Evolutionary conservation across 2,329 filamentous ascomycete species (phyloP).

Genomic region (Diaporthe eres): DNA sequence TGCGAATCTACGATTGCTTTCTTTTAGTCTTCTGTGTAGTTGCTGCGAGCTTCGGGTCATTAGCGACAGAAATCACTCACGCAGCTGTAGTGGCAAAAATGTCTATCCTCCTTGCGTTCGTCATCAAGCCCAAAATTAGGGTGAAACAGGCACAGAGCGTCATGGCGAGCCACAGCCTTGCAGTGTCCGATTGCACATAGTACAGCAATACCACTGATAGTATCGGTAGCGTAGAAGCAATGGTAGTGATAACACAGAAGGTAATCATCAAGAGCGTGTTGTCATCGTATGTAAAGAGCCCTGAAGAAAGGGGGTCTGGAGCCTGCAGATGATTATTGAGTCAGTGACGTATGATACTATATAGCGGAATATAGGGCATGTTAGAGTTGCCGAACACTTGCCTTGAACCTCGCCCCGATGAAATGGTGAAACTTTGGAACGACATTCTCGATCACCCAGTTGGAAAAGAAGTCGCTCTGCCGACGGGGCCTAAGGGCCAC

Average conservation of each 20-base stretch:
- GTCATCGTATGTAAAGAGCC: not conserved
- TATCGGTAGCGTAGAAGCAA: not conserved
- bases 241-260: not conserved
- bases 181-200: not conserved
- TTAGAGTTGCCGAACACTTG: not conserved
- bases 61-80: not conserved
- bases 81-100: not conserved
- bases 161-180: not conserved
- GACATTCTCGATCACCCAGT: not conserved
- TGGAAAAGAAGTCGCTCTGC: not conserved
- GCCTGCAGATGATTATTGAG: not conserved
- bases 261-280: not conserved
- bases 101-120: not conserved
- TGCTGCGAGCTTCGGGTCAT: not conserved
- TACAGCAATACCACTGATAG: not conserved
- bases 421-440: not conserved
- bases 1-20: not conserved
- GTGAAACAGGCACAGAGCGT: not conserved
- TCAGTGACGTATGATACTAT: not conserved
- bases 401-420: not conserved
- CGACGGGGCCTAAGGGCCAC: not conserved
- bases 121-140: not conserved
- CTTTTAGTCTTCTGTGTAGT: not conserved
- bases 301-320: not conserved
- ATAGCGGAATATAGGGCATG: not conserved